Evolutionary conservation across 2,329 filamentous ascomycete species (phyloP).

Genomic region (Phialophora macrospora): DNA sequence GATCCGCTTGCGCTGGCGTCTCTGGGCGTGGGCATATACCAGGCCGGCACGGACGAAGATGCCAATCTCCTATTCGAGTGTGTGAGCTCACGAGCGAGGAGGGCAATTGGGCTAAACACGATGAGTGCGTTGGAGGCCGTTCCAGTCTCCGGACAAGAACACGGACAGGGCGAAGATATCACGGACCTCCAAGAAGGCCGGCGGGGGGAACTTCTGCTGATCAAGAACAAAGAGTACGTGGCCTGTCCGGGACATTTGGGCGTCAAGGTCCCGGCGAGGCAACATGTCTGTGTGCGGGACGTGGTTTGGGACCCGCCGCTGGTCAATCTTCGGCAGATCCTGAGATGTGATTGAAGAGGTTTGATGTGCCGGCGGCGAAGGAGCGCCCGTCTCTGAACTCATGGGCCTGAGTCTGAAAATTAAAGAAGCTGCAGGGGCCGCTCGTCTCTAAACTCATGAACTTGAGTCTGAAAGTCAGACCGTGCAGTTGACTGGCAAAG

Average conservation of each 20-base stretch:
- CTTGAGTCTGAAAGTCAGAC: background rate
- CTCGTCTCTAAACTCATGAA: background rate
- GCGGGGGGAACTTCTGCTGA: slow-evolving; percentile 36
- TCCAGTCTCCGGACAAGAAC: slow-evolving; percentile 12
- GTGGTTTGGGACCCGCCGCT: slow-evolving; percentile 48
- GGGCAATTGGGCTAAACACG: slow-evolving; percentile 44
- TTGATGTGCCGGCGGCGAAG: too few species aligned
- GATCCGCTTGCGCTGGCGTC: slow-evolving; percentile 69
- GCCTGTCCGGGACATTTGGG: slow-evolving; percentile 36
- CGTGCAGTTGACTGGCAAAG: too few species aligned
- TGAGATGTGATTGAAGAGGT: slow-evolving; percentile 29
- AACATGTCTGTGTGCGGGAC: slow-evolving; percentile 44
- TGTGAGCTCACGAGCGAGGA: slow-evolving; percentile 53
- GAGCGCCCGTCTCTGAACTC: too few species aligned
- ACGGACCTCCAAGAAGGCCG: slow-evolving; percentile 30
- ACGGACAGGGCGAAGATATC: slow-evolving; percentile 36
- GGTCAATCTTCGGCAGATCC: slow-evolving; percentile 40
- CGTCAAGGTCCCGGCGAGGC: slow-evolving; percentile 32
- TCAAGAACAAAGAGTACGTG: slow-evolving; percentile 43
- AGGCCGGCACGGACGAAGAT: slow-evolving; percentile 65
- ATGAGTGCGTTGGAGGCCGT: slow-evolving; percentile 24
- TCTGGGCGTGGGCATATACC: slow-evolving; percentile 69
- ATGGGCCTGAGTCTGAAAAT: too few species aligned
- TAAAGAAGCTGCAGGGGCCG: too few species aligned
- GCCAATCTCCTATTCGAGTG: slow-evolving; percentile 63